A percentile compares a stretch with the other conserved stretches of the same genome.
Evolutionary conservation across 1,284 basidiomycete genomes (phyloP).

Genomic region (Irpex sp.): DNA sequence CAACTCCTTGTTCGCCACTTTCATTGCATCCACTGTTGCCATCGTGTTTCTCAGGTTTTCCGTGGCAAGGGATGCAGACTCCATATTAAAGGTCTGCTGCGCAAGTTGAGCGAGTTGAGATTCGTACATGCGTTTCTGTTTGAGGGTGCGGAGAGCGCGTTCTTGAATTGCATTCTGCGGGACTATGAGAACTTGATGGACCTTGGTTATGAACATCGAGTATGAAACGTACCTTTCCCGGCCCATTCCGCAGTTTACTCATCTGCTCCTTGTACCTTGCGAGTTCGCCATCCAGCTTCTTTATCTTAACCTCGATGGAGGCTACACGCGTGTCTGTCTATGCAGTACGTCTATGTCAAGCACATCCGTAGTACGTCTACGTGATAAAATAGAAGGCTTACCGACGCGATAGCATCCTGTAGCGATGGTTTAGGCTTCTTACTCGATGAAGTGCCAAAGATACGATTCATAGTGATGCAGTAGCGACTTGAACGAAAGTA

Average conservation of each 20-base stretch:
- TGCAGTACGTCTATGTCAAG: constrained; percentile 11
- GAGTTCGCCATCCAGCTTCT: constrained; percentile 95
- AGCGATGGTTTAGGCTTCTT: constrained; percentile 89
- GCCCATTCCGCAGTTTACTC: constrained; percentile 90
- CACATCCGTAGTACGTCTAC: constrained; percentile 10
- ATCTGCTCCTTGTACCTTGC: constrained; percentile 94
- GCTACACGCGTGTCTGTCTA: constrained; percentile 89
- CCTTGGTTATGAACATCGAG: not conserved
- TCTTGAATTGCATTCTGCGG: constrained; percentile 86
- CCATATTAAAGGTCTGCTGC: constrained; percentile 99
- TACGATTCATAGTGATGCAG: constrained; percentile 60
- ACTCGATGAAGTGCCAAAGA: constrained; percentile 74
- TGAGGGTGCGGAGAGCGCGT: constrained; percentile 90
- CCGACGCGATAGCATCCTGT: constrained; percentile 88
- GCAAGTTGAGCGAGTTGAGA: constrained; percentile 85
- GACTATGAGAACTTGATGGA: not conserved
- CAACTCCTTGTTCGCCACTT: constrained; percentile 96
- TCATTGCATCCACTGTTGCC: constrained; percentile 99
- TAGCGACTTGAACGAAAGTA: too few species aligned
- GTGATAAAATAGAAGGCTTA: constrained; percentile 34
- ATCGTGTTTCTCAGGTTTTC: constrained; percentile 99
- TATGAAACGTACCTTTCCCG: constrained; percentile 76
- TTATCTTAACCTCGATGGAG: constrained; percentile 94
- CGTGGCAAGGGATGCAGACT: constrained; percentile 92
- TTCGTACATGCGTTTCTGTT: constrained; percentile 98